Conservation (phyloP, 139 green algal genomes). For the Auxenochlorella pyrenoidosa region DNA sequence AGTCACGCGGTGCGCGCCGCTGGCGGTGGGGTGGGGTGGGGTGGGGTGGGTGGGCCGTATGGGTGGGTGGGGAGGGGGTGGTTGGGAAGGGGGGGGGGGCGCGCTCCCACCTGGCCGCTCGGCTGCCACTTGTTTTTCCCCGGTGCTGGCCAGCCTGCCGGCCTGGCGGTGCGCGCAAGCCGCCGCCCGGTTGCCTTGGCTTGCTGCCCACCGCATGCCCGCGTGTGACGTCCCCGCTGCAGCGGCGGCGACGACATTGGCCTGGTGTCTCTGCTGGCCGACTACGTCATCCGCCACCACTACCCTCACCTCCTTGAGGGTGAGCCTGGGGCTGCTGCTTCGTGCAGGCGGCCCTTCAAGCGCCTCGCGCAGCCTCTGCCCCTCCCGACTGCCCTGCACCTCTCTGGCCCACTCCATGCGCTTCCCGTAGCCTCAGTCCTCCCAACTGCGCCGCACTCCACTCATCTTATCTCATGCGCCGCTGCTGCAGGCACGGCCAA, state of each 20-base stretch:
- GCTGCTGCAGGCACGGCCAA: conserved; percentile 10
- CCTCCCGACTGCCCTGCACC: too few relatives aligned
- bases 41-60: background rate
- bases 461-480: too few relatives aligned
- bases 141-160: too few relatives aligned
- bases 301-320: conserved; percentile 75
- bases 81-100: background rate
- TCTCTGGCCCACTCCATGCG: too few relatives aligned
- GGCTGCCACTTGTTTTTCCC: too few relatives aligned
- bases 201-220: conserved; percentile 19
- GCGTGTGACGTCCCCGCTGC: background rate
- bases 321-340: background rate
- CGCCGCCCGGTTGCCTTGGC: background rate
- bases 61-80: background rate
- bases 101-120: too few relatives aligned
- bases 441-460: too few relatives aligned
- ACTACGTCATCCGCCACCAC: conserved; percentile 90
- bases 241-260: conserved; percentile 52
- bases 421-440: too few relatives aligned
- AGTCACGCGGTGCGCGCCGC: conserved; percentile 30
- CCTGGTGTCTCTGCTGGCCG: conserved; percentile 70
- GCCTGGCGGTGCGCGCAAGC: too few relatives aligned
- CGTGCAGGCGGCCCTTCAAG: too few relatives aligned
- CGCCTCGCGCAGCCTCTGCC: too few relatives aligned
- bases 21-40: too few relatives aligned